A percentile compares a stretch with the other conserved stretches of the same genome.
phyloP scores from a whole-genome alignment of 2,329 filamentous ascomycete genomes.

The Trichocomaceae sp. region DNA sequence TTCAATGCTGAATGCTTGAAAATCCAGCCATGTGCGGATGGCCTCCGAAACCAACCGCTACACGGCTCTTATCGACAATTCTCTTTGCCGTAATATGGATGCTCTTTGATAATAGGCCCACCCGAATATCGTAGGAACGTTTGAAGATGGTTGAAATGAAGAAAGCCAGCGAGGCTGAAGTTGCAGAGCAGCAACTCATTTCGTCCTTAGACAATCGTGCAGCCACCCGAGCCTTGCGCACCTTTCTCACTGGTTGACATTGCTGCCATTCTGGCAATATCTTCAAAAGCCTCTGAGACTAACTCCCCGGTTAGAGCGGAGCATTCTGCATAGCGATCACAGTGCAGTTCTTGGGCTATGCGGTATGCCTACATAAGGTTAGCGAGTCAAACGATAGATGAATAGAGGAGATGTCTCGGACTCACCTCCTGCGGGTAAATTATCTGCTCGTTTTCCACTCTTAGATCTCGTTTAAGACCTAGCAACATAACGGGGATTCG shows the following conservation, averaged over 20 bases:
- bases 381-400: neutral
- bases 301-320: conserved; percentile 56
- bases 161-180: neutral
- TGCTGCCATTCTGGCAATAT: conserved; percentile 53
- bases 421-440: conserved; percentile 39
- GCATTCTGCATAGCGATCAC: conserved; percentile 58
- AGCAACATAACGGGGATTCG: conserved; percentile 53
- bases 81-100: neutral
- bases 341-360: conserved; percentile 55
- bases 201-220: conserved; percentile 34
- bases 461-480: conserved; percentile 53
- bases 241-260: conserved; percentile 52
- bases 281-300: conserved; percentile 54
- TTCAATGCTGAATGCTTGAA: neutral
- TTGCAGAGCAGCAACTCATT: neutral
- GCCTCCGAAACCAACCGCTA: neutral
- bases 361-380: conserved; percentile 41
- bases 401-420: neutral
- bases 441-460: conserved; percentile 40
- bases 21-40: neutral
- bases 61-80: neutral
- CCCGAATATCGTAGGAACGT: neutral
- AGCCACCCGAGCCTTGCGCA: conserved; percentile 42
- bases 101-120: neutral
- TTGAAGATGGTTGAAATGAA: neutral